phyloP scores from a whole-genome alignment of 768 basidiomycete species.

The Gelatoporia subvermispora region DNA sequence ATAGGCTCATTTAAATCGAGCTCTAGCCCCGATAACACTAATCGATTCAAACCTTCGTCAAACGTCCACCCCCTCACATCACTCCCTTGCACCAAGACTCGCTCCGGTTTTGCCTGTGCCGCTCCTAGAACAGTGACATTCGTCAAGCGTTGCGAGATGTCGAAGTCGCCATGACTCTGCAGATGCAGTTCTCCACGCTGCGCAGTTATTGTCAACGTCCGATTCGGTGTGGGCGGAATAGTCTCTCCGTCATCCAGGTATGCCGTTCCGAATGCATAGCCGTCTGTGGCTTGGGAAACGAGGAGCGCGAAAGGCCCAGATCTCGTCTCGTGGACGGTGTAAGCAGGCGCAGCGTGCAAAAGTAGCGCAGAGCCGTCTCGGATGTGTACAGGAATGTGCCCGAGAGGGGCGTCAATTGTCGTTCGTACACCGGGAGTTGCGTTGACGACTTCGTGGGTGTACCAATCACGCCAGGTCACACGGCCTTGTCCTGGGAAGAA shows the following conservation, averaged over 20 bases:
- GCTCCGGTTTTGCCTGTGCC: constrained; percentile 25
- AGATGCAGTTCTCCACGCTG: constrained; percentile 32
- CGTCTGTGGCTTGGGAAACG: constrained; percentile 45
- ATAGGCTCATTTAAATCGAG: constrained; percentile 39
- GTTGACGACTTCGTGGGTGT: constrained; percentile 54
- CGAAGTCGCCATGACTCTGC: constrained; percentile 34
- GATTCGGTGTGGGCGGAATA: constrained; percentile 50
- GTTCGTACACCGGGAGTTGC: constrained; percentile 37
- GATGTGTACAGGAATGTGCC: constrained; percentile 73
- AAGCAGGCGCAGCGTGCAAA: constrained; percentile 55
- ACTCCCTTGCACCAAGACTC: constrained; percentile 43
- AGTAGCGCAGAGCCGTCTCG: constrained; percentile 65
- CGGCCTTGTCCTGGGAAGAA: constrained; percentile 60
- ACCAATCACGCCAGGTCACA: constrained; percentile 71
- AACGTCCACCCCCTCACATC: constrained; percentile 49
- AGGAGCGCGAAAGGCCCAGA: constrained; percentile 59
- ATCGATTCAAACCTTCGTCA: constrained; percentile 30
- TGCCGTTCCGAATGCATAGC: constrained; percentile 52
- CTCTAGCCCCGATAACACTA: constrained; percentile 34
- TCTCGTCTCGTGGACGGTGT: constrained; percentile 66
- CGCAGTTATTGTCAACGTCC: constrained; percentile 42
- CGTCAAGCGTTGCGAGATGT: constrained; percentile 42
- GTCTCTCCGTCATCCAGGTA: constrained; percentile 71
- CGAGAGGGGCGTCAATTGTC: constrained; percentile 59
- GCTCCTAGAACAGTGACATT: constrained; percentile 57